These are phyloP conservation scores for Apiospora malaysiana DNA, from an alignment of 2,329 filamentous ascomycete genomes.

Conservation along the genomic window DNA sequence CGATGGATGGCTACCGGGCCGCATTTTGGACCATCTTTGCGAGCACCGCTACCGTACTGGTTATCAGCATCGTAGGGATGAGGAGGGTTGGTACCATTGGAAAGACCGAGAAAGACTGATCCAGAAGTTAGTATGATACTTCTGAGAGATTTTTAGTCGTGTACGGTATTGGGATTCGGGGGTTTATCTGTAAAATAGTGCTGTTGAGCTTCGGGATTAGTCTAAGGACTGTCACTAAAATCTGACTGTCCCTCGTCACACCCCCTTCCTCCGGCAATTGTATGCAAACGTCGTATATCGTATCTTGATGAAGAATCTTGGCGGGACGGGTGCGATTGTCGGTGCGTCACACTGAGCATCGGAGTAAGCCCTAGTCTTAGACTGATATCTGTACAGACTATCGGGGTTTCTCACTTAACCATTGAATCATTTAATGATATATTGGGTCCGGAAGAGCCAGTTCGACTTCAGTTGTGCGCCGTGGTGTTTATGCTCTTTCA, in stretches of 20 bases:
- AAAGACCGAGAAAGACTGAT: constrained; percentile 45
- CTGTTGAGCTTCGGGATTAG: neutral
- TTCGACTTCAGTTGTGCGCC: neutral
- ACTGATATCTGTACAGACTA: neutral
- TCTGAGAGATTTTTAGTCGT: neutral
- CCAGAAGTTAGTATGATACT: constrained; percentile 20
- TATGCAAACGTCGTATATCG: constrained; percentile 1
- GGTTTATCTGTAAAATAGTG: neutral
- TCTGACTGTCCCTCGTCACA: neutral
- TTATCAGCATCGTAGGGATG: constrained; percentile 49
- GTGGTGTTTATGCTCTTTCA: neutral
- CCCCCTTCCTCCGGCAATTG: neutral
- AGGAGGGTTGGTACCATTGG: constrained; percentile 55
- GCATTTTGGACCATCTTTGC: constrained; percentile 61
- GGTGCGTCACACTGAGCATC: neutral
- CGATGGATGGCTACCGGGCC: constrained; percentile 58
- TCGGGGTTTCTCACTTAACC: neutral
- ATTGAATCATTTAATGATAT: neutral
- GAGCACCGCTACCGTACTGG: constrained; percentile 45
- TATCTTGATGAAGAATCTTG: constrained; percentile 10
- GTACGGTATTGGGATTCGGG: neutral
- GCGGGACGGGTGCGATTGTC: neutral
- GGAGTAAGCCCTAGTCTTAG: constrained; percentile 2
- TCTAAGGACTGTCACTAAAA: constrained; percentile 25
- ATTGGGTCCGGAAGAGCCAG: neutral